phyloP scores from a whole-genome alignment of 2,329 filamentous ascomycete species.

The Alternaria postmessia region DNA sequence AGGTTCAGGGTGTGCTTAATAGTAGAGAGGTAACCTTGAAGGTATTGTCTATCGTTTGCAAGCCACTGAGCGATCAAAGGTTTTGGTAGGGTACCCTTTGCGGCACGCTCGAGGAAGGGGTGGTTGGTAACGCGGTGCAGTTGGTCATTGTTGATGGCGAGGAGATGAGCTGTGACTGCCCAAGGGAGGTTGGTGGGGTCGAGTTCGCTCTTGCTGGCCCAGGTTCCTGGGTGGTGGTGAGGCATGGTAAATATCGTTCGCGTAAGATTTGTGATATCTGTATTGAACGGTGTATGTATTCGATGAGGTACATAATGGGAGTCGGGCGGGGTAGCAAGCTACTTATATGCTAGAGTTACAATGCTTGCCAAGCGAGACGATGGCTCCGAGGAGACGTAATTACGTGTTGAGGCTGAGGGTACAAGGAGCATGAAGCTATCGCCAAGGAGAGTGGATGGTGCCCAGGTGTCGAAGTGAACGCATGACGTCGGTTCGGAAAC shows the following conservation, averaged over 20 bases:
- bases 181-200: constrained; percentile 32
- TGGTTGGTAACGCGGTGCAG: constrained; percentile 42
- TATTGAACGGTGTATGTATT: constrained; percentile 25
- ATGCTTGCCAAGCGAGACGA: constrained; percentile 16
- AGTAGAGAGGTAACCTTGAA: constrained; percentile 42
- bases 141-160: constrained; percentile 36
- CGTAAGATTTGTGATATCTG: constrained; percentile 23
- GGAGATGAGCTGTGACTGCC: constrained; percentile 44
- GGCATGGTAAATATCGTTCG: constrained; percentile 21
- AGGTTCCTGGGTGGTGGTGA: constrained; percentile 31
- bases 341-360: constrained; percentile 12
- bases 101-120: constrained; percentile 40
- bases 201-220: constrained; percentile 20
- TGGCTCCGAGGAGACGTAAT: constrained; percentile 7
- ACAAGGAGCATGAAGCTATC: constrained; percentile 16
- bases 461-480: constrained; percentile 3
- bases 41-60: constrained; percentile 45
- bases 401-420: constrained; percentile 20
- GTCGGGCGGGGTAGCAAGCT: neutral
- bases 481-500: constrained; percentile 26
- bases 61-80: constrained; percentile 44
- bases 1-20: constrained; percentile 35
- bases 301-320: constrained; percentile 22
- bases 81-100: constrained; percentile 42
- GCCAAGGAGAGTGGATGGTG: constrained; percentile 15